These are phyloP conservation scores for Anastatica hierochuntica DNA, from an alignment of 345 rosid species.

Conservation along the genomic window DNA sequence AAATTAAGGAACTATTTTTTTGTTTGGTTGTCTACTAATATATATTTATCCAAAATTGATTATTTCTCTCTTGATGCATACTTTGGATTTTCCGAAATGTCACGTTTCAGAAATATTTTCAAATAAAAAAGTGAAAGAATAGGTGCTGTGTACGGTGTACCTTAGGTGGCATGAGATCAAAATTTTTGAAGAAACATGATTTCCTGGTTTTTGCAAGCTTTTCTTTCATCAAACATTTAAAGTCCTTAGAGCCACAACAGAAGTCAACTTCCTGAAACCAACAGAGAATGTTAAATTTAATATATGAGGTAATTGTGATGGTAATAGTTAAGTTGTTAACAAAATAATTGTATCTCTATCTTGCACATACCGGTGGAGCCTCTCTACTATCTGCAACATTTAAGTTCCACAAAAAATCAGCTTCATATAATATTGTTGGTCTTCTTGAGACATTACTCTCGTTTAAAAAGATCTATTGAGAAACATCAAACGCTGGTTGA, in stretches of 20 bases:
- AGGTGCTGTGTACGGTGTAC: slow-evolving; percentile 16
- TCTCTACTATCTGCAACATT: slow-evolving; percentile 57
- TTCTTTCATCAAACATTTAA: slow-evolving; percentile 39
- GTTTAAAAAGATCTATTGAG: too few species aligned
- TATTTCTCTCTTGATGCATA: too few species aligned
- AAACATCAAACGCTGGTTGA: too few species aligned
- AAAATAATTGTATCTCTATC: slow-evolving; percentile 37
- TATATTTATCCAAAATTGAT: too few species aligned
- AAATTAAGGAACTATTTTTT: too few species aligned
- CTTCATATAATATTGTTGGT: background rate
- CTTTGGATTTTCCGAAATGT: too few species aligned
- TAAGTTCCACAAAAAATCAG: too few species aligned
- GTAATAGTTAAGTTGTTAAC: background rate
- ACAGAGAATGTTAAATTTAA: slow-evolving; percentile 5
- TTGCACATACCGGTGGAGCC: slow-evolving; percentile 52
- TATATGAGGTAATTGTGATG: background rate
- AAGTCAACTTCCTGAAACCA: slow-evolving; percentile 42
- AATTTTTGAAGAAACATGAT: slow-evolving; percentile 40
- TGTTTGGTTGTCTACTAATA: too few species aligned
- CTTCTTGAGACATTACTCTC: too few species aligned
- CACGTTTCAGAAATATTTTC: slow-evolving; percentile 6
- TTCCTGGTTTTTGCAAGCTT: slow-evolving; percentile 37
- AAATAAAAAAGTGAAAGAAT: background rate
- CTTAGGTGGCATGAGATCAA: slow-evolving; percentile 46
- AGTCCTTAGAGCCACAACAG: slow-evolving; percentile 55